A percentile compares a stretch with the other conserved stretches of the same genome.
phyloP scores from a whole-genome alignment of 306 rosid species.

The Cucurbita maxima region DNA sequence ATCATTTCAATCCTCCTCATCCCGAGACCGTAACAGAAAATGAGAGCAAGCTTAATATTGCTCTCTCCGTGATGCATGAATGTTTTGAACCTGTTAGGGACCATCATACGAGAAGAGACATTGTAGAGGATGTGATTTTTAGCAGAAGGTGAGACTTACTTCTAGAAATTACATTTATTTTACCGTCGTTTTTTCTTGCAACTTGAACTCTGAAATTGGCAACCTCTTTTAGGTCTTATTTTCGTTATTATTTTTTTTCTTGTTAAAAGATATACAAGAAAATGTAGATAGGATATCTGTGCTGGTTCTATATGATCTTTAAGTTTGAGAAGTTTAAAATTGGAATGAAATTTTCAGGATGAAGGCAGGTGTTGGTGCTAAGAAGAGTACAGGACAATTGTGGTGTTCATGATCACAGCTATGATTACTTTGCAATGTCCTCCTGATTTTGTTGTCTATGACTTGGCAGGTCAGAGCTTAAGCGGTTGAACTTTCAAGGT shows the following conservation, averaged over 20 bases:
- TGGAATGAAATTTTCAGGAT: neutral
- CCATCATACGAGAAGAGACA: constrained; percentile 35
- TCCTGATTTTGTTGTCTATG: neutral
- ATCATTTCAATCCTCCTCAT: constrained; percentile 6
- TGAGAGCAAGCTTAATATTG: constrained; percentile 55
- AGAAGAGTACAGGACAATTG: neutral
- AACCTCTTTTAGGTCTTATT: neutral
- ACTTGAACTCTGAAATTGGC: neutral
- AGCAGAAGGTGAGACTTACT: constrained; percentile 43
- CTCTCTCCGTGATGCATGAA: constrained; percentile 74
- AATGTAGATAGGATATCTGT: neutral
- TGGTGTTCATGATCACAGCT: neutral
- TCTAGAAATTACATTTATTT: constrained; percentile 9
- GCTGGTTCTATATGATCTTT: neutral
- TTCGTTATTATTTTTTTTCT: neutral
- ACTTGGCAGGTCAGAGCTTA: constrained; percentile 53
- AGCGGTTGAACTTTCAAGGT: constrained; percentile 63
- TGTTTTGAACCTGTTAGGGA: constrained; percentile 83
- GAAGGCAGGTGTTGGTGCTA: neutral
- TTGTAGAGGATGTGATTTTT: constrained; percentile 56
- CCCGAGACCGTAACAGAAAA: constrained; percentile 27
- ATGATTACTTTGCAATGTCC: neutral
- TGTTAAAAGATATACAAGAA: neutral
- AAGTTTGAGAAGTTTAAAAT: neutral
- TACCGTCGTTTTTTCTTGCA: neutral